These are phyloP conservation scores for Mortierella sp. DNA, from an alignment of 371 early-diverging fungal species.

Conservation along the genomic window DNA sequence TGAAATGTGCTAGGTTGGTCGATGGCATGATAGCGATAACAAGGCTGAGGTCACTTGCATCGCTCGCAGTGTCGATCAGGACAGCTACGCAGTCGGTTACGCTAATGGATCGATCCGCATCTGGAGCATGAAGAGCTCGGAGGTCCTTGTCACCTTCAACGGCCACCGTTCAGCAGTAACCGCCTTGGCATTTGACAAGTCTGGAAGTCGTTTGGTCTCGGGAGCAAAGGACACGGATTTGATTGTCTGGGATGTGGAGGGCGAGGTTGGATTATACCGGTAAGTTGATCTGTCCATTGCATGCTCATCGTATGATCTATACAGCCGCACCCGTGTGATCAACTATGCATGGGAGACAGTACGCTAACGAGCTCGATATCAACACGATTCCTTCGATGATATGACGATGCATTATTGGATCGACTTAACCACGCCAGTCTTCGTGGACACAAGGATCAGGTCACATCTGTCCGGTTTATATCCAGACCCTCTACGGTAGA, in stretches of 20 bases:
- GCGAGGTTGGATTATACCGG: slow-evolving; percentile 86
- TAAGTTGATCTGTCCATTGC: slow-evolving; percentile 14
- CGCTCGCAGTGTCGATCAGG: slow-evolving; percentile 69
- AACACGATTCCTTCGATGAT: no score
- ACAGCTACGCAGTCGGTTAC: slow-evolving; percentile 88
- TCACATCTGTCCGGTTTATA: slow-evolving; percentile 70
- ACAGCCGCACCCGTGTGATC: no score
- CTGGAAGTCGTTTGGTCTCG: slow-evolving; percentile 86
- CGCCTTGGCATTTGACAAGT: slow-evolving; percentile 80
- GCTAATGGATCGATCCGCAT: slow-evolving; percentile 87
- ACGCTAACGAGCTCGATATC: no score
- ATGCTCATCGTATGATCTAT: no score
- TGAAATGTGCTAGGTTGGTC: slow-evolving; percentile 59
- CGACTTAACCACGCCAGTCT: no score
- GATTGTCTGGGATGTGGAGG: slow-evolving; percentile 95
- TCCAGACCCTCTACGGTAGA: slow-evolving; percentile 36
- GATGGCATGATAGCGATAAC: slow-evolving; percentile 81
- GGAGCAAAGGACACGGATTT: slow-evolving; percentile 94
- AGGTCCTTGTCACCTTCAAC: slow-evolving; percentile 79
- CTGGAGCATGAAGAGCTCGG: slow-evolving; percentile 67
- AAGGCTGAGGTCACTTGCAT: slow-evolving; percentile 85
- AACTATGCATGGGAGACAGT: no score
- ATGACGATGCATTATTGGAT: no score
- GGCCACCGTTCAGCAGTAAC: slow-evolving; percentile 93
- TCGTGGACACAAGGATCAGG: slow-evolving; percentile 94